phyloP scores from a whole-genome alignment of 345 rosid genomes.

The Turnera subulata region DNA sequence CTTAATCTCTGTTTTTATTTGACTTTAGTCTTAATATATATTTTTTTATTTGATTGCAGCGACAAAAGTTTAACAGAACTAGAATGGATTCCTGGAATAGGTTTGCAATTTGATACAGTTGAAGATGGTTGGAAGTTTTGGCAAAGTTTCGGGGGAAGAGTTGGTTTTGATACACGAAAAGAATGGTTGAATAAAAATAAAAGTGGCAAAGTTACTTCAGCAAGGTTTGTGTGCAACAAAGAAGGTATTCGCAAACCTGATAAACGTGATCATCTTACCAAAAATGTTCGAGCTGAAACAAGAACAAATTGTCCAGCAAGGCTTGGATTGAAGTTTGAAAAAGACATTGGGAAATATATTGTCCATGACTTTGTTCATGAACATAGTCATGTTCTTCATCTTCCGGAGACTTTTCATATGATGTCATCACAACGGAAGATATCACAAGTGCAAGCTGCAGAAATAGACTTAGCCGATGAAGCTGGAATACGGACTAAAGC shows the following conservation, averaged over 20 bases:
- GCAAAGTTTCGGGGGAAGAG: not conserved
- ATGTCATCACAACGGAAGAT: not conserved
- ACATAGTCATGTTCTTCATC: not conserved
- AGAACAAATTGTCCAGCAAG: conserved; percentile 8
- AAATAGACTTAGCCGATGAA: not conserved
- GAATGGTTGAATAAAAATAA: not conserved
- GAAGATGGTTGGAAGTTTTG: conserved; percentile 4
- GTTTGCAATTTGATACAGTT: conserved; percentile 1
- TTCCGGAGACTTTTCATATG: not conserved
- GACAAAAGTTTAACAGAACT: no score
- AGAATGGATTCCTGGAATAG: not conserved
- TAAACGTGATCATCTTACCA: not conserved
- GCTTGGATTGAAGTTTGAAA: not conserved
- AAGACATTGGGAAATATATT: not conserved
- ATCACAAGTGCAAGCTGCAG: not conserved
- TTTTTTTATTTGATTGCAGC: no score
- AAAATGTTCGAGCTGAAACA: not conserved
- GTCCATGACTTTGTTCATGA: not conserved
- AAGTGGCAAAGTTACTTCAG: not conserved
- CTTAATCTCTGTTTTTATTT: no score
- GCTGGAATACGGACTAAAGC: conserved; percentile 4
- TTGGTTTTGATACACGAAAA: not conserved
- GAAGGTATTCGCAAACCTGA: not conserved
- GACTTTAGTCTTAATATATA: no score
- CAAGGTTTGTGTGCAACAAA: not conserved